A percentile compares a stretch with the other conserved stretches of the same genome.
Conservation (phyloP, 1,284 basidiomycete genomes). For the Fomitopsis betulina region DNA sequence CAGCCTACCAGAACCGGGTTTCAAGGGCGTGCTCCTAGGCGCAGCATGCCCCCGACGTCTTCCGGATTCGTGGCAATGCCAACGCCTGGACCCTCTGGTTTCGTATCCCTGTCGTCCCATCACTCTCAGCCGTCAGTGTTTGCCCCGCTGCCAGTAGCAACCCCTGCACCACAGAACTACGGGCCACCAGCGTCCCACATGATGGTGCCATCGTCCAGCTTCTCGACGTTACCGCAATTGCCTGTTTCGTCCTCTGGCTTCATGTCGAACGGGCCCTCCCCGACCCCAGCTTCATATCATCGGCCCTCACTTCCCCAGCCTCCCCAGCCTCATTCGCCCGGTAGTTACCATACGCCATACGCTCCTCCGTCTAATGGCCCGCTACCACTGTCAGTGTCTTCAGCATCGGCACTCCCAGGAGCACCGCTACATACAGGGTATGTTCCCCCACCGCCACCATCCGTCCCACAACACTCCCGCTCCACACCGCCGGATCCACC, state of each 20-base stretch:
- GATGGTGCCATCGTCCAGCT: constrained; percentile 31
- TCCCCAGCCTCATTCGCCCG: constrained; percentile 6
- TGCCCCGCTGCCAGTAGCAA: constrained; percentile 30
- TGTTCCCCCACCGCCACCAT: constrained; percentile 7
- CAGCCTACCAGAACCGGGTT: constrained; percentile 31
- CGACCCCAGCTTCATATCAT: constrained; percentile 15
- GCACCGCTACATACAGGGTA: constrained; percentile 11
- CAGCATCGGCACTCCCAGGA: constrained; percentile 5
- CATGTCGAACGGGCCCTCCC: constrained; percentile 9
- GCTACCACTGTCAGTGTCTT: constrained; percentile 20
- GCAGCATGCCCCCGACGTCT: constrained; percentile 59
- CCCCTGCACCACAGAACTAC: constrained; percentile 25
- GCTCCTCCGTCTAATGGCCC: constrained; percentile 11
- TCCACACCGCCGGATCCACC: constrained; percentile 18
- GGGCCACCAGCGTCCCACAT: constrained; percentile 22
- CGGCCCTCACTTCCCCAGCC: constrained; percentile 15
- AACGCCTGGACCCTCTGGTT: constrained; percentile 27
- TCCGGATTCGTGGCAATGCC: constrained; percentile 57
- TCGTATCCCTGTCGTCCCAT: constrained; percentile 28
- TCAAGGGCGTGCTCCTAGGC: constrained; percentile 45
- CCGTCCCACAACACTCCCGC: constrained; percentile 6
- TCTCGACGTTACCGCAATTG: constrained; percentile 17
- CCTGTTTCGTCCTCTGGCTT: constrained; percentile 21
- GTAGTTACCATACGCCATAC: constrained; percentile 9
- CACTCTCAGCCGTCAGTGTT: constrained; percentile 47